Percentiles rank a stretch among this genome's conserved stretches.
phyloP scores from a whole-genome alignment of 371 early-diverging fungal species.

The Apophysomyces elegans region DNA sequence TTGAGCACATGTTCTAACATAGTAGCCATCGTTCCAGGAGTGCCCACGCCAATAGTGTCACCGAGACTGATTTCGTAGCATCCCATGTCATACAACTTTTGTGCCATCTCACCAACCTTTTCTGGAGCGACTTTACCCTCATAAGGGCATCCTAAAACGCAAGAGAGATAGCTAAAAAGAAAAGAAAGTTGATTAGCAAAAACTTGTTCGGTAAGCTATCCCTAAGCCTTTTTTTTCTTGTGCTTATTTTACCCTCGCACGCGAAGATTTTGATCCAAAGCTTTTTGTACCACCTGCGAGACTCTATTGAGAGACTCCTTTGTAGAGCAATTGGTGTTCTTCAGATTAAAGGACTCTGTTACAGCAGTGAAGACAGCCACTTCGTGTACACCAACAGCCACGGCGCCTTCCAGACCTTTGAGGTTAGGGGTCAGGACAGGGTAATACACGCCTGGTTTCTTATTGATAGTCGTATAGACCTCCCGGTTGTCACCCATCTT shows the following conservation, averaged over 20 bases:
- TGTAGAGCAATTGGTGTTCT: conserved; percentile 94
- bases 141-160: conserved; percentile 96
- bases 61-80: conserved; percentile 97
- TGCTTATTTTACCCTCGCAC: conserved; percentile 74
- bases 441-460: conserved; percentile 71
- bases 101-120: conserved; percentile 78
- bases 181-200: background rate
- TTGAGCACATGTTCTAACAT: conserved; percentile 77
- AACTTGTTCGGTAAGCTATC: background rate
- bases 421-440: conserved; percentile 94
- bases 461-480: conserved; percentile 73
- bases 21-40: conserved; percentile 74
- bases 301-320: conserved; percentile 82
- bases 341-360: conserved; percentile 85
- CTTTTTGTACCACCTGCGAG: conserved; percentile 67
- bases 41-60: conserved; percentile 96
- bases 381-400: conserved; percentile 80
- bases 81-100: conserved; percentile 83
- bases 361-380: conserved; percentile 95
- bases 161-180: conserved; percentile 78
- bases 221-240: background rate
- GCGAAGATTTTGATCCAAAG: conserved; percentile 68
- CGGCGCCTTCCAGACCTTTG: conserved; percentile 84
- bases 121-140: conserved; percentile 78
- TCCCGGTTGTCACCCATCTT: conserved; percentile 87